Evolutionary conservation across 805 yeast genomes (phyloP).

Genomic region (Lipomyces spencermartinsiae): DNA sequence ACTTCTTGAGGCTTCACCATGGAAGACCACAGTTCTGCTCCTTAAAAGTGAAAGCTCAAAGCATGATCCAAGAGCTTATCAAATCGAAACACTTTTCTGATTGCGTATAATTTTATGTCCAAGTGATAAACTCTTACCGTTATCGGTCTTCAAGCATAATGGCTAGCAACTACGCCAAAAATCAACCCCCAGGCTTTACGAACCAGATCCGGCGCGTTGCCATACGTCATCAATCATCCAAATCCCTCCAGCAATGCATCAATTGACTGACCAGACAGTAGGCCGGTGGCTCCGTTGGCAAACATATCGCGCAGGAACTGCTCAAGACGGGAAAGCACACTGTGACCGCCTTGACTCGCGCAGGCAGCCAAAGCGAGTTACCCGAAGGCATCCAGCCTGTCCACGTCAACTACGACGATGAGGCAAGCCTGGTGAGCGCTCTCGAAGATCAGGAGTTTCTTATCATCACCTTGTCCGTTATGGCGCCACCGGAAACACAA

Average conservation of each 20-base stretch:
- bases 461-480: conserved; percentile 18
- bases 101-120: no score
- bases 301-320: conserved; percentile 8
- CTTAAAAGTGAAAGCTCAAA: no score
- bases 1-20: no score
- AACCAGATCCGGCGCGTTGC: conserved; percentile 5
- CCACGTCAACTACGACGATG: conserved; percentile 14
- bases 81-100: no score
- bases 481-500: conserved; percentile 14
- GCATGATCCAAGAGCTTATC: no score
- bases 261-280: neutral
- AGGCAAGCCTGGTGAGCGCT: conserved; percentile 11
- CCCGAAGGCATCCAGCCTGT: conserved; percentile 7
- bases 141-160: neutral
- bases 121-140: no score
- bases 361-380: conserved; percentile 16
- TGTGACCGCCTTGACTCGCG: conserved; percentile 15
- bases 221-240: conserved; percentile 5
- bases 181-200: conserved; percentile 10
- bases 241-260: neutral
- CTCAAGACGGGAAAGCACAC: conserved; percentile 14
- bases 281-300: neutral
- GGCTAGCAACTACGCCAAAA: conserved; percentile 1
- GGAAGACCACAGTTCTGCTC: no score
- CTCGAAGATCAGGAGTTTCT: conserved; percentile 15